Evolutionary conservation across 2,329 filamentous ascomycete genomes (phyloP).

Genomic region (Cladophialophora bantiana): DNA sequence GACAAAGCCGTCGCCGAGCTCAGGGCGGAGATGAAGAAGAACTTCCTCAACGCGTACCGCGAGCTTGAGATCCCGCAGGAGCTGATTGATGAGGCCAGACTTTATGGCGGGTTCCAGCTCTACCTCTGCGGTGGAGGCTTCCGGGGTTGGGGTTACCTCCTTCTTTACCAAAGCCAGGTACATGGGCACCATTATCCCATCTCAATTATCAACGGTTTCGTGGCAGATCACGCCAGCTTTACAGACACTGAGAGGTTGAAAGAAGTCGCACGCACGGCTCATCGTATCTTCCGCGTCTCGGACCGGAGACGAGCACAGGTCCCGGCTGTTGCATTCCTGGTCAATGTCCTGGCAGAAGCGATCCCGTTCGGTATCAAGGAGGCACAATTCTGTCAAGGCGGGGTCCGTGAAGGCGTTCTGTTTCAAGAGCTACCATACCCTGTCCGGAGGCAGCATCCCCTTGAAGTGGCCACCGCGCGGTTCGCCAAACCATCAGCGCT

Average conservation of each 20-base stretch:
- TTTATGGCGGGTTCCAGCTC: constrained; percentile 66
- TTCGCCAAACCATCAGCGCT: constrained; percentile 58
- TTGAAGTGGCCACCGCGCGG: constrained; percentile 67
- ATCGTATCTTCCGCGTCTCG: constrained; percentile 74
- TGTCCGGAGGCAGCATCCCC: constrained; percentile 69
- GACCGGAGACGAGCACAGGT: constrained; percentile 80
- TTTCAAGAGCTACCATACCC: constrained; percentile 64
- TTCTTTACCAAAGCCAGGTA: constrained; percentile 77
- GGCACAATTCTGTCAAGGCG: constrained; percentile 85
- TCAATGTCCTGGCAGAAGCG: constrained; percentile 73
- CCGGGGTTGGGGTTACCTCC: constrained; percentile 84
- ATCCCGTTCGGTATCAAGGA: constrained; percentile 72
- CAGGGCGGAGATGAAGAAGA: constrained; percentile 55
- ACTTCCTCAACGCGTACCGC: constrained; percentile 67
- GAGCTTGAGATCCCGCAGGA: constrained; percentile 62
- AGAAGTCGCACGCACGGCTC: constrained; percentile 79
- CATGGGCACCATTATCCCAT: constrained; percentile 81
- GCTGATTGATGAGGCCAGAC: constrained; percentile 54
- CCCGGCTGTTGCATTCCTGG: constrained; percentile 79
- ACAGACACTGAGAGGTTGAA: constrained; percentile 78
- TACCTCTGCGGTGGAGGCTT: constrained; percentile 92
- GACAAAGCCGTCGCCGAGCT: constrained; percentile 52
- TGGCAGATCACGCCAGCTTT: constrained; percentile 74
- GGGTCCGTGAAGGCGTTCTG: constrained; percentile 82
- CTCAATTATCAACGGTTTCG: constrained; percentile 82